A percentile compares a stretch with the other conserved stretches of the same genome.
phyloP scores from a whole-genome alignment of 2,329 filamentous ascomycete species.

The Fusarium pseudoanthophilum region DNA sequence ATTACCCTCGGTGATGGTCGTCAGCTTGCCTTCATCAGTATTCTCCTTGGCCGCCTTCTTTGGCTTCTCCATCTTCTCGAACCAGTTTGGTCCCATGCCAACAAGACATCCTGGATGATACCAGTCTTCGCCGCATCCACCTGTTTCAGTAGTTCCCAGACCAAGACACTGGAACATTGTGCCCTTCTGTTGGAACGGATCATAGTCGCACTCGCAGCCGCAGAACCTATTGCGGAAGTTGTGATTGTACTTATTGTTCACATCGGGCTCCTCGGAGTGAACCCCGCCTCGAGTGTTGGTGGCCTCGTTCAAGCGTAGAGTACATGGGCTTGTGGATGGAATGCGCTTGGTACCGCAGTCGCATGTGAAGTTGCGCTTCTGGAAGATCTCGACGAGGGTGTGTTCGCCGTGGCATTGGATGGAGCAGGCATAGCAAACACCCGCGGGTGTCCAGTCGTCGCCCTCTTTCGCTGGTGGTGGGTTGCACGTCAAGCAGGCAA shows the following conservation, averaged over 20 bases:
- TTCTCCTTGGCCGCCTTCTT: constrained; percentile 43
- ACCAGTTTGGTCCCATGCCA: constrained; percentile 80
- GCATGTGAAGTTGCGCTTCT: constrained; percentile 94
- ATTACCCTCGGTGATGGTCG: constrained; percentile 62
- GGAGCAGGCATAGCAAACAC: constrained; percentile 95
- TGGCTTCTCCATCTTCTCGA: constrained; percentile 61
- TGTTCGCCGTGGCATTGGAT: constrained; percentile 98
- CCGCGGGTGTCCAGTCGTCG: constrained; percentile 69
- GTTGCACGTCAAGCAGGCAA: constrained; percentile 94
- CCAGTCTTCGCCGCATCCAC: constrained; percentile 97
- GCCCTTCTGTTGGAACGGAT: constrained; percentile 88
- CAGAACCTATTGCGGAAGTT: constrained; percentile 96
- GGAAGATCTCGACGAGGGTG: constrained; percentile 93
- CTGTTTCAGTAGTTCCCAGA: constrained; percentile 79
- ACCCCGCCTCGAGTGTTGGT: constrained; percentile 83
- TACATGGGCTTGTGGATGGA: constrained; percentile 76
- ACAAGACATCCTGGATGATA: constrained; percentile 95
- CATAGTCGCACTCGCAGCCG: constrained; percentile 87
- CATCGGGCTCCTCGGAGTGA: constrained; percentile 76
- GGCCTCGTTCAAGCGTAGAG: constrained; percentile 74
- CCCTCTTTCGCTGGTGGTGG: constrained; percentile 74
- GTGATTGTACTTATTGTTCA: constrained; percentile 89
- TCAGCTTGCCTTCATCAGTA: constrained; percentile 48
- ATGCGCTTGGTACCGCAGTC: constrained; percentile 93
- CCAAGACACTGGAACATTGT: constrained; percentile 99